phyloP scores from a whole-genome alignment of 73 alveolate genomes.

The Stentor roeselii region DNA sequence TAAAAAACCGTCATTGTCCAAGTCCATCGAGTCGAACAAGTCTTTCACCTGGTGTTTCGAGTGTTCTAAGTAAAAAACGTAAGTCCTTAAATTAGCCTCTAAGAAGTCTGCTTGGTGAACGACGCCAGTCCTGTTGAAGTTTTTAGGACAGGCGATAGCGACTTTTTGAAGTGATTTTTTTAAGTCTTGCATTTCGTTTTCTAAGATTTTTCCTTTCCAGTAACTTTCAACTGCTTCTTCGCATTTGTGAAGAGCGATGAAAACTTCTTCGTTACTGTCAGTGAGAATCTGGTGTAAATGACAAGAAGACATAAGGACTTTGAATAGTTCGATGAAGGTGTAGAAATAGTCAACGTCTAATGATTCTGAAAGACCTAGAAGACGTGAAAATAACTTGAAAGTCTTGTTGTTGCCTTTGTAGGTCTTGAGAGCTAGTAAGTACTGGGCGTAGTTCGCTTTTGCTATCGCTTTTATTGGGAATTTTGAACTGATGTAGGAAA shows the following conservation, averaged over 20 bases:
- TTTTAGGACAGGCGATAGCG: constrained; percentile 6
- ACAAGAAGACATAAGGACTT: not conserved
- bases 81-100: not conserved
- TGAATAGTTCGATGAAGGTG: not conserved
- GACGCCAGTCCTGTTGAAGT: not conserved
- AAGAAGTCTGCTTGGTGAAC: not conserved
- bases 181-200: not conserved
- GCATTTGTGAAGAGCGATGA: not conserved
- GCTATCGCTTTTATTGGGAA: not conserved
- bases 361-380: constrained; percentile 3
- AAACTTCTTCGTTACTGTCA: not conserved
- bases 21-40: not conserved
- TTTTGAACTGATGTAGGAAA: not conserved
- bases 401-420: not conserved
- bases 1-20: not conserved
- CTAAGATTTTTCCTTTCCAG: not conserved
- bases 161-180: not conserved
- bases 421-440: not conserved
- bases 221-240: not conserved
- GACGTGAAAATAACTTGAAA: constrained; percentile 1
- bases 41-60: not conserved
- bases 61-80: not conserved
- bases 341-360: not conserved
- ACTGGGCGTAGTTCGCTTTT: not conserved
- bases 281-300: not conserved